Conservation (phyloP, 495 filamentous ascomycete genomes). For the Massariosphaeria phaeospora region DNA sequence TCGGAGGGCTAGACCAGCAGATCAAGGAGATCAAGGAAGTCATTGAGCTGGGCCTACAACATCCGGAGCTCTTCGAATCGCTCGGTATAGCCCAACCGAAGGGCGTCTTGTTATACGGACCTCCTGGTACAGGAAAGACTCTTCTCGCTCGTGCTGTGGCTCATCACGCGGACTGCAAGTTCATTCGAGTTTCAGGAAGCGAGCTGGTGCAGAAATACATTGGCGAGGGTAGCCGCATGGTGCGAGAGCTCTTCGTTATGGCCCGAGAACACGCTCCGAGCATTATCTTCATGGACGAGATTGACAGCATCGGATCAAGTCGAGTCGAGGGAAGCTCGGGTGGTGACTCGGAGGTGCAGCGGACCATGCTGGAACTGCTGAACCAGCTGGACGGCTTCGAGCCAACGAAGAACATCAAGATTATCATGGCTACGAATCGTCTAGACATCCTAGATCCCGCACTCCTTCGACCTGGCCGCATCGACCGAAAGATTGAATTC, state of each 20-base stretch:
- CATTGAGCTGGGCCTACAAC: conserved; percentile 96
- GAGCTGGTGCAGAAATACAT: conserved; percentile 99
- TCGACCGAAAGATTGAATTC: conserved; percentile 99
- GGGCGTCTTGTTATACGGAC: conserved; percentile 93
- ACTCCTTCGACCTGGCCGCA: conserved; percentile 85
- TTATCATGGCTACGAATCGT: conserved; percentile 99
- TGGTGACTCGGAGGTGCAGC: conserved; percentile 97
- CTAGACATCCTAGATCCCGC: conserved; percentile 96
- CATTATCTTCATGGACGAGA: conserved; percentile 99
- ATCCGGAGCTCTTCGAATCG: conserved; percentile 97
- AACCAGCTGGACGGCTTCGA: conserved; percentile 99
- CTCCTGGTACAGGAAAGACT: conserved; percentile 96
- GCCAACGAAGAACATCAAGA: conserved; percentile 99
- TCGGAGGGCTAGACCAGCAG: conserved; percentile 95
- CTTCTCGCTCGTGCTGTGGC: conserved; percentile 91
- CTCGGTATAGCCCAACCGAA: conserved; percentile 98
- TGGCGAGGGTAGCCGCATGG: conserved; percentile 96
- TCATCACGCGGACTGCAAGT: conserved; percentile 97
- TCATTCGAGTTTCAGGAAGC: conserved; percentile 93
- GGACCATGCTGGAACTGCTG: conserved; percentile 97
- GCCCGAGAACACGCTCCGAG: conserved; percentile 97
- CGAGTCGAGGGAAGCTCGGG: conserved; percentile 92
- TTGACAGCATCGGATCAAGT: conserved; percentile 96
- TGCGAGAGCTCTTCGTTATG: conserved; percentile 98
- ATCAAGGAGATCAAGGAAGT: conserved; percentile 99